Percentiles rank a stretch among this genome's conserved stretches.
Conservation (phyloP, 2,329 filamentous ascomycete genomes). For the Tolypocladium sp. region DNA sequence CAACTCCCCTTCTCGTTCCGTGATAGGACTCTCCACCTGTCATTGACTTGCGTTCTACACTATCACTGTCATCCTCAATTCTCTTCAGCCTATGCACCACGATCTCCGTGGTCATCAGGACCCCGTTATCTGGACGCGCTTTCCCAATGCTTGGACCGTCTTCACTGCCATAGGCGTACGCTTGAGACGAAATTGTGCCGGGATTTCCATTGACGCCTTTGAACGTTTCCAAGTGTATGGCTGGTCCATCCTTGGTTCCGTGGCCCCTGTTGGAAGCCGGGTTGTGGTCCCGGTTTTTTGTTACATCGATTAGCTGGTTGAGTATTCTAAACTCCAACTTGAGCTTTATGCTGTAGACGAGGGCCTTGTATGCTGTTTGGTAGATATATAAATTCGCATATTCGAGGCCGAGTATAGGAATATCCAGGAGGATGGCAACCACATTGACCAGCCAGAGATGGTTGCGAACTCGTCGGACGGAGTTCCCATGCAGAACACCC, state of each 20-base stretch:
- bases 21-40: not conserved
- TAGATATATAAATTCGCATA: constrained; percentile 16
- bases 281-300: not conserved
- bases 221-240: not conserved
- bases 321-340: constrained; percentile 23
- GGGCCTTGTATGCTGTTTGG: constrained; percentile 20
- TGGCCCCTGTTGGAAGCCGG: not conserved
- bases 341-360: constrained; percentile 22
- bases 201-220: not conserved
- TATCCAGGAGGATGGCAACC: constrained; percentile 29
- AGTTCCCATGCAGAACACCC: constrained; percentile 10
- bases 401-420: constrained; percentile 22
- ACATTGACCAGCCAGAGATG: constrained; percentile 34
- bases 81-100: not conserved
- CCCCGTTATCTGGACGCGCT: not conserved
- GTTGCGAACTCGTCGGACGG: constrained; percentile 9
- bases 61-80: not conserved
- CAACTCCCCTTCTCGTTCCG: not conserved
- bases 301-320: constrained; percentile 16
- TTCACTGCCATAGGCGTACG: not conserved
- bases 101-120: not conserved
- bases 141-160: not conserved
- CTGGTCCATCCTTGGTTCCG: not conserved
- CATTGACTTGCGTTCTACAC: not conserved
- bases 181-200: not conserved